Base-by-base conservation (phyloP, 345 rosid genomes). In the Boechera divaricarpa region DNA sequence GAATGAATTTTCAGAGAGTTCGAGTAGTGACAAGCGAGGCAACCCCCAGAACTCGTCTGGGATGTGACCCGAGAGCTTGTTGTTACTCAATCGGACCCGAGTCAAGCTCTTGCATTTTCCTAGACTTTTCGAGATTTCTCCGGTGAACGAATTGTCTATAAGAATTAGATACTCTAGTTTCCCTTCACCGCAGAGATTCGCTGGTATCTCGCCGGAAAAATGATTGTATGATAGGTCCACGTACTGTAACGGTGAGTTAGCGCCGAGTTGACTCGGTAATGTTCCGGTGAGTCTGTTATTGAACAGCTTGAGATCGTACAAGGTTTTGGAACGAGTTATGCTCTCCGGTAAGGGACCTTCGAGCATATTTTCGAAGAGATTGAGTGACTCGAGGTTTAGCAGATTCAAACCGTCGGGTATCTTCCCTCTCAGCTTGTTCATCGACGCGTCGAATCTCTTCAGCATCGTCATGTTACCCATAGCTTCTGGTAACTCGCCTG, bases 21-120 rank as follows among this genome's bases (percentile, higher is more conserved):
- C 94, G 21, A 95, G 83, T 67, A 95, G 86, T 66, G 72, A 85
- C 4, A 86, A 81, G 13, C 72, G 75, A 18, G 95, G 97, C 69
- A 87, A 80, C 3, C 91, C 96, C 99, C 99, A 95, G 45, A 95
- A 81, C 0, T 70, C 79, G 11, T 81, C 82, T 0, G 98, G 94
- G 33, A 95, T 80, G 0, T 65, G 42, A 63, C 98, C 98, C 0
- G 88, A 79, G 8, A 95, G 82, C 68, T 53, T 66, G 52, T 92
- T 92, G 69, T 82, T 79, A 79, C 67, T 85, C 35, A 95, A 60
- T 28, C 98, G 86, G 49, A 91, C 86, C 47, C 98, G 90, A 10
- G 53, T 39, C 53, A 90, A 84, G 84, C 92, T 95, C 70, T 53
- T 51, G 73, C 98, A 95, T 18, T 82, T 82, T 0, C 88, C 89